Conservation (phyloP, 2,329 filamentous ascomycete genomes). For the Xylariaceae sp. region DNA sequence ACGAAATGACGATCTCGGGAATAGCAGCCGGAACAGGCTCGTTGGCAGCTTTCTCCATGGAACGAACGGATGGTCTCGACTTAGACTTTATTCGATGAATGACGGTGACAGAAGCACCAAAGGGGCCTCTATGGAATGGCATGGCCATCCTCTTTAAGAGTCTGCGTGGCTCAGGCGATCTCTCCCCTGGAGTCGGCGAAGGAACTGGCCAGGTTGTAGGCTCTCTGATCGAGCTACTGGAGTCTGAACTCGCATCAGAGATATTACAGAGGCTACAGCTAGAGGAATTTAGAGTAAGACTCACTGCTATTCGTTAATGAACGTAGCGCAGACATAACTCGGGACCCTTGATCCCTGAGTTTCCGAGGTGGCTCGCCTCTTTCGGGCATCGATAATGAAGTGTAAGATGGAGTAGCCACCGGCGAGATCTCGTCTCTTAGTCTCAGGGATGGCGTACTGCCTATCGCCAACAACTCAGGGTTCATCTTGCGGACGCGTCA, state of each 20-base stretch:
- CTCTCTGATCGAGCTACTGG: slow-evolving; percentile 28
- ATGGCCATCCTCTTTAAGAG: slow-evolving; percentile 44
- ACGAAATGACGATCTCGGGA: slow-evolving; percentile 22
- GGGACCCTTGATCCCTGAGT: slow-evolving; percentile 44
- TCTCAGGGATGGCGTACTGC: slow-evolving; percentile 23
- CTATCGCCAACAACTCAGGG: slow-evolving; percentile 25
- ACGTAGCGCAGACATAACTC: slow-evolving; percentile 45
- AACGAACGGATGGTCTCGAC: slow-evolving; percentile 40
- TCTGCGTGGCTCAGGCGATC: slow-evolving; percentile 23
- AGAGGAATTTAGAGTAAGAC: slow-evolving; percentile 5
- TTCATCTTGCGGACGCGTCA: slow-evolving; percentile 29
- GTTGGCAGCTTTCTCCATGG: slow-evolving; percentile 37
- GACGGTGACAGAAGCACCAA: slow-evolving; percentile 45
- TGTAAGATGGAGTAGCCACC: slow-evolving; percentile 24
- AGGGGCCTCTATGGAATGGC: slow-evolving; percentile 42
- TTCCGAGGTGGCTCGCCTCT: slow-evolving; percentile 39
- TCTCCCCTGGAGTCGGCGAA: slow-evolving; percentile 27
- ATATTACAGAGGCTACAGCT: not conserved
- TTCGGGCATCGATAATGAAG: slow-evolving; percentile 31
- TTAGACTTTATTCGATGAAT: slow-evolving; percentile 46
- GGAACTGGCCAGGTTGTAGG: slow-evolving; percentile 27
- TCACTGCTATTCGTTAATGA: slow-evolving; percentile 45
- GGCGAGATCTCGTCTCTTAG: slow-evolving; percentile 24
- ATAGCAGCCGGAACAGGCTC: slow-evolving; percentile 29
- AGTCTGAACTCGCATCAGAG: slow-evolving; percentile 26